Percentiles rank a stretch among this genome's conserved stretches.
Evolutionary conservation across 106 monocot genomes (phyloP).

Genomic region (Chionographis japonica): DNA sequence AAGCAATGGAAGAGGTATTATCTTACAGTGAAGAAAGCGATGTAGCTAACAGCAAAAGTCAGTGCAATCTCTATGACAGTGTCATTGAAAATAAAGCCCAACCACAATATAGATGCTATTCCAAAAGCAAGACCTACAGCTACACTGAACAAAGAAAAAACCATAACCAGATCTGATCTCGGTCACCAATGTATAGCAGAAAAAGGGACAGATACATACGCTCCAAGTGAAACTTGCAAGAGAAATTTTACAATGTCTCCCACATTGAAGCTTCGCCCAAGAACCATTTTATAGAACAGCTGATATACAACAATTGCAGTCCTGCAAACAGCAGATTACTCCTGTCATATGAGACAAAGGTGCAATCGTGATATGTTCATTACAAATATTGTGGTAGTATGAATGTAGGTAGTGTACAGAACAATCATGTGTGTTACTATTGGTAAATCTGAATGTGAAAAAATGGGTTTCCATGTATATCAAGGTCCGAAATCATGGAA

Average conservation of each 20-base stretch:
- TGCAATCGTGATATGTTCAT: neutral
- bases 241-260: constrained; percentile 77
- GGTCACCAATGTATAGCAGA: neutral
- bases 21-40: constrained; percentile 89
- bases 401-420: no score
- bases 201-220: constrained; percentile 51
- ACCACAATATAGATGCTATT: constrained; percentile 83
- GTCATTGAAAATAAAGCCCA: constrained; percentile 95
- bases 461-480: no score
- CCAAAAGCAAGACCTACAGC: constrained; percentile 97
- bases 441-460: no score
- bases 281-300: constrained; percentile 85
- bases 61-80: constrained; percentile 94
- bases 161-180: neutral
- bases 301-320: constrained; percentile 99
- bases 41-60: constrained; percentile 93
- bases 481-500: no score
- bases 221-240: constrained; percentile 94
- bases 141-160: constrained; percentile 47
- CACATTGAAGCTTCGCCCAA: constrained; percentile 61
- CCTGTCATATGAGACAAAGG: neutral
- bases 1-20: neutral
- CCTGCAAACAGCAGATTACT: constrained; percentile 30
- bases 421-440: no score
- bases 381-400: no score